Percentiles rank a stretch among this genome's conserved stretches.
Conservation (phyloP, 305 asterid genomes). For the Fraxinus sp. region DNA sequence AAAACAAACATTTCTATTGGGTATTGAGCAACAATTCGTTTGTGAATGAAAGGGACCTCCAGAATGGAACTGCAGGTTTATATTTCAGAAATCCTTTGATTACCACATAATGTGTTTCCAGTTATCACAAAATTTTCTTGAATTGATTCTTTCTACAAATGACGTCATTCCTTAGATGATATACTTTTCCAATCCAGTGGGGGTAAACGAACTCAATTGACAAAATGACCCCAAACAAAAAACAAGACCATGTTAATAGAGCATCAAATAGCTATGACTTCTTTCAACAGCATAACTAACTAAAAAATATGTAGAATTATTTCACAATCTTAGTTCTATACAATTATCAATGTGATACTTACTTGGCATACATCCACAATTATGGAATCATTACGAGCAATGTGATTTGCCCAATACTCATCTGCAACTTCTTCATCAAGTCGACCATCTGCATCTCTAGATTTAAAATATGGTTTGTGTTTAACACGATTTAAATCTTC, state of each 20-base stretch:
- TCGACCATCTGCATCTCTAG: slow-evolving; percentile 93
- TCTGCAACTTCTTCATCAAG: slow-evolving; percentile 98
- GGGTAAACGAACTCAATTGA: not conserved
- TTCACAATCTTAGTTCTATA: not conserved
- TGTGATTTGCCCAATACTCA: slow-evolving; percentile 98
- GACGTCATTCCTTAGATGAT: not conserved
- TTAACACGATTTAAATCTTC: slow-evolving; percentile 98
- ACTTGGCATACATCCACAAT: not conserved
- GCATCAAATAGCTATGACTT: not conserved
- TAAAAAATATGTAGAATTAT: not conserved
- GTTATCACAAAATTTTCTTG: not conserved
- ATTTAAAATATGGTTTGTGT: slow-evolving; percentile 87
- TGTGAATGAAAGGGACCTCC: not conserved
- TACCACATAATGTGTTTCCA: not conserved
- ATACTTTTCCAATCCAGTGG: not conserved
- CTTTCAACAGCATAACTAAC: not conserved
- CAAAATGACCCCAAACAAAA: not conserved
- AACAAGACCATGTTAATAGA: not conserved
- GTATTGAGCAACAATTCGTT: not conserved
- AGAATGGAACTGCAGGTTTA: not conserved
- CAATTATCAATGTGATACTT: not conserved
- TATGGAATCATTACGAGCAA: slow-evolving; percentile 82
- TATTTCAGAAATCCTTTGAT: not conserved
- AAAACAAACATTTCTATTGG: not conserved
- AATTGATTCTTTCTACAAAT: not conserved